Base-by-base conservation (phyloP, 2,329 filamentous ascomycete species). In the Ophiostoma piceae region DNA sequence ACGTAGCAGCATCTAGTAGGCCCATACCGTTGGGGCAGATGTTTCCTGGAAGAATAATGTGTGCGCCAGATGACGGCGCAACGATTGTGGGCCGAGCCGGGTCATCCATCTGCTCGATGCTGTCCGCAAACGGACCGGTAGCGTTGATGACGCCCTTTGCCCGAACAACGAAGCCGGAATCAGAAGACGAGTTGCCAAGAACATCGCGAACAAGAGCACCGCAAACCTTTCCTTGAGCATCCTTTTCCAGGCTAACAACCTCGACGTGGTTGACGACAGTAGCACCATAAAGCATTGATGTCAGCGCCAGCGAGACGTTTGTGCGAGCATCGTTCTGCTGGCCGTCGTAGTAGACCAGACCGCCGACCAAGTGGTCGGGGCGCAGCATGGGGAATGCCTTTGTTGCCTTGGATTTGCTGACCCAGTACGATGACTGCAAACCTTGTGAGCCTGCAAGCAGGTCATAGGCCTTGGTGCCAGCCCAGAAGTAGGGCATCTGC, bases 321-420 rank as follows among this genome's bases (percentile, higher is more conserved):
- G 94, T 95, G 72, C 91, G 88, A 35, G 91, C 92, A 77, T 95
- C 91, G 77, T 95, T 94, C 82, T 94, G 92, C 70, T 91, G 91
- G 73, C 91, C 91, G 80, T 95, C 90, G 77, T 94, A 94, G 84
- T 95, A 95, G 51, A 94, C 91, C 75, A 94, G 81, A 43, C 91
- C 91, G 74, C 92, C 91, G 68, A 92, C 85, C 19, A 94, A 81
- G 51, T 60, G 26, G 72, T 87, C 87, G 68, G 91, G 87, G 76
- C 86, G 88, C 79, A 95, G 80, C 85, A 93, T 90, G 29, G 91
- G 91, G 76, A 94, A 94, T 8, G 88, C 86, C 75, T 92, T 89
- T 72, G 93, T 82, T 9, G 91, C 91, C 79, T 92, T 92, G 79
- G 85, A 89, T 80, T 88, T 90, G 73, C 89, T 90, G 80, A 94